phyloP scores from a whole-genome alignment of 257 asterid species.

The Gentiana macrophylla region DNA sequence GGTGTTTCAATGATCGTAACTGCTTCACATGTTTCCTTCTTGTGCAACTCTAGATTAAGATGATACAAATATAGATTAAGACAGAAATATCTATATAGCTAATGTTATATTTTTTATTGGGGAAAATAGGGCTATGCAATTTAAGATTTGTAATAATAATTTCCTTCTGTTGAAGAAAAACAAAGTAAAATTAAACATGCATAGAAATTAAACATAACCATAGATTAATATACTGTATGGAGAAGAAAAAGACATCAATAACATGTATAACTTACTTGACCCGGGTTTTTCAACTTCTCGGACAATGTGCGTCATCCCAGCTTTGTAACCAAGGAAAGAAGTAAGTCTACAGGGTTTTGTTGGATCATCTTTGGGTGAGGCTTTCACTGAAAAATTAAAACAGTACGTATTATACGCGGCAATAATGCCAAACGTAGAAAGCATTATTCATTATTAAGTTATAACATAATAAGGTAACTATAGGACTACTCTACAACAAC shows the following conservation, averaged over 20 bases:
- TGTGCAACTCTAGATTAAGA: conserved; percentile 50
- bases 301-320: conserved; percentile 88
- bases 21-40: conserved; percentile 85
- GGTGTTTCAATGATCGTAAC: conserved; percentile 75
- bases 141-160: no score
- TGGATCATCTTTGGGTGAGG: conserved; percentile 67
- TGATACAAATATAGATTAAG: not conserved
- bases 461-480: no score
- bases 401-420: not conserved
- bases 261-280: conserved; percentile 38
- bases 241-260: no score
- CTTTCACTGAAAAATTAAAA: conserved; percentile 46
- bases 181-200: no score
- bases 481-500: no score
- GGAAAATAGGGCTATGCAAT: not conserved
- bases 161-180: no score
- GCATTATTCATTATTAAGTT: no score
- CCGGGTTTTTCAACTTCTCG: conserved; percentile 90
- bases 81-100: no score
- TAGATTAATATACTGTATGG: no score
- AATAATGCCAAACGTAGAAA: no score
- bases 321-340: conserved; percentile 75
- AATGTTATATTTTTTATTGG: no score
- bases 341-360: conserved; percentile 56
- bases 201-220: no score